Evolutionary conservation across 495 filamentous ascomycete genomes (phyloP), one percentile per base, ranked within the genome.

Genomic region (Penicillium ochrochloron): DNA sequence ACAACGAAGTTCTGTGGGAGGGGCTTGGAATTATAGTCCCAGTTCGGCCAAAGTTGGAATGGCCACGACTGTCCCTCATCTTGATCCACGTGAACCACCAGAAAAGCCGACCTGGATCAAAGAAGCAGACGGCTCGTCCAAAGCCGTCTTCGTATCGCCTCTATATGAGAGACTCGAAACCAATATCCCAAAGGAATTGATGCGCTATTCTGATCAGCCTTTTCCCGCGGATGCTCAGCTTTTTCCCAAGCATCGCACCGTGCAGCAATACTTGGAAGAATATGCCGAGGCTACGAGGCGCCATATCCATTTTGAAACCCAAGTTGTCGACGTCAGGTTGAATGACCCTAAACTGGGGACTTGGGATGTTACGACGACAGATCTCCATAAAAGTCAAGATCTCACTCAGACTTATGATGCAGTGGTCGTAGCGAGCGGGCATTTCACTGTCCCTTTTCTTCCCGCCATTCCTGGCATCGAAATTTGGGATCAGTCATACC

Each of bases 161-260:
- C 83, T 97, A 72, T 97, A 98, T 70, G 88, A 93, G 15, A 71
- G 80, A 34, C 74, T 97, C 31, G 89, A 96, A 65, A 92, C 93
- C 42, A 98, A 98, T 71, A 92, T 97, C 41, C 92, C 94, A 1
- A 86, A 93, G 59, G 78, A 79, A 1, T 70, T 97, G 62, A 97
- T 98, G 94, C 71, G 80, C 6, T 96, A 86, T 72, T 89, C 91
- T 11, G 92, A 96, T 57, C 77, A 86, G 15, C 66, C 79, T 15
- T 94, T 94, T 60, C 83, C 86, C 0, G 37, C 76, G 7, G 83
- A 88, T 4, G 65, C 78, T 21, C 87, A 90, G 66, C 80, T 97
- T 10, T 95, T 96, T 66, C 94, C 94, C 0, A 78, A 78, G 14
- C 86, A 92, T 64, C 68, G 84, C 57, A 75, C 78, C 14, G 90